A percentile compares a stretch with the other conserved stretches of the same genome.
Evolutionary conservation across 345 rosid genomes (phyloP).

Genomic region (Syzygium jambos): DNA sequence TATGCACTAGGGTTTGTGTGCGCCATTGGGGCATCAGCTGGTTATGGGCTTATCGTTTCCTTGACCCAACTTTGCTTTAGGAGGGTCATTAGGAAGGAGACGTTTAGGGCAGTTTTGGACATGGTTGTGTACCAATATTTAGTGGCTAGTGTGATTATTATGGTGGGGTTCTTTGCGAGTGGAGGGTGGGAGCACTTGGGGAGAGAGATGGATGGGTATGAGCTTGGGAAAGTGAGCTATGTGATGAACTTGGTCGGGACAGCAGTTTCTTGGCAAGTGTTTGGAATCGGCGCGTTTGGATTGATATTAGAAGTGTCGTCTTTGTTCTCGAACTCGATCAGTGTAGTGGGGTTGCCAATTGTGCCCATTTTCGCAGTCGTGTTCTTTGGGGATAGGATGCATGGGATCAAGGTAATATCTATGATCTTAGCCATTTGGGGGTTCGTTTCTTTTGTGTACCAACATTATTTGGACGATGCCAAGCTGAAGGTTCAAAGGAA

Average conservation of each 20-base stretch:
- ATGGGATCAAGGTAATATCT: conserved; percentile 21
- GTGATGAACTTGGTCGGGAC: conserved; percentile 23
- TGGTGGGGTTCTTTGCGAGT: conserved; percentile 28
- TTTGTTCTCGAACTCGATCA: conserved; percentile 20
- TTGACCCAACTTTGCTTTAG: conserved; percentile 15
- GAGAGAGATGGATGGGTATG: conserved; percentile 22
- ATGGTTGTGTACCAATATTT: conserved; percentile 17
- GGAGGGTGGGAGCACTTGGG: conserved; percentile 26
- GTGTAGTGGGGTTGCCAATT: conserved; percentile 24
- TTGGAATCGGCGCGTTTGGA: conserved; percentile 20
- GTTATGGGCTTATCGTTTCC: conserved; percentile 14
- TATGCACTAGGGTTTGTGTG: conserved; percentile 30
- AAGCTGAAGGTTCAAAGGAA: neutral
- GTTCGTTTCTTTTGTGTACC: conserved; percentile 29
- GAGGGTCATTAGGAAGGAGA: conserved; percentile 14
- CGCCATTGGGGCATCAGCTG: conserved; percentile 20
- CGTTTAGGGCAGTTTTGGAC: conserved; percentile 15
- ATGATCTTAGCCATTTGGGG: conserved; percentile 39
- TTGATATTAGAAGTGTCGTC: conserved; percentile 32
- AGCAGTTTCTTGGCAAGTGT: conserved; percentile 26
- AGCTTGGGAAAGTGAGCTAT: conserved; percentile 22
- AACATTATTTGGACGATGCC: conserved; percentile 19
- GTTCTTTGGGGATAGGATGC: conserved; percentile 29
- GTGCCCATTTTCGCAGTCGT: conserved; percentile 30
- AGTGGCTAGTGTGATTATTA: conserved; percentile 6